phyloP scores from a whole-genome alignment of 169 alveolate genomes.

The Plasmodium reichenowi region DNA sequence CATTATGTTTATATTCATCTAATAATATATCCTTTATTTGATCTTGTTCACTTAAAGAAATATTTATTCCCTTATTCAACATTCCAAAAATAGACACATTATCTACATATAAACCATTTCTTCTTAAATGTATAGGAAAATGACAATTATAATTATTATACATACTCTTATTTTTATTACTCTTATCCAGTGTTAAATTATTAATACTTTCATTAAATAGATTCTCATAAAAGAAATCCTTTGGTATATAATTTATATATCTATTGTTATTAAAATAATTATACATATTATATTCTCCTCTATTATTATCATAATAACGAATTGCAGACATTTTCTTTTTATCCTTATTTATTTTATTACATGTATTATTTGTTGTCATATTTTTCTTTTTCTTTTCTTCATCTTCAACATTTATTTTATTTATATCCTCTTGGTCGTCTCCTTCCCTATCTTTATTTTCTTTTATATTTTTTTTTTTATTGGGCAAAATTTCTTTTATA shows the following conservation, averaged over 20 bases:
- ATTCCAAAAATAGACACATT: slow-evolving; percentile 44
- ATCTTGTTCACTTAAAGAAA: slow-evolving; percentile 7
- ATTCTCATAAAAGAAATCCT: slow-evolving; percentile 55
- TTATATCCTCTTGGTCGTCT: no score
- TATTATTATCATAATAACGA: neutral
- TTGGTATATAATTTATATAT: slow-evolving; percentile 38
- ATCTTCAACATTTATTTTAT: no score
- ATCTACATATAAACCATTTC: slow-evolving; percentile 73
- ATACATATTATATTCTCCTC: slow-evolving; percentile 24
- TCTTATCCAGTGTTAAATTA: slow-evolving; percentile 1
- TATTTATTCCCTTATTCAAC: slow-evolving; percentile 34
- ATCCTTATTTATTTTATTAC: slow-evolving; percentile 9
- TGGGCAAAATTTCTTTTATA: neutral
- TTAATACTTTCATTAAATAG: slow-evolving; percentile 30
- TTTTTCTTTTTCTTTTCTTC: slow-evolving; percentile 16
- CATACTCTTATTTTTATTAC: slow-evolving; percentile 31
- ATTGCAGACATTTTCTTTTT: slow-evolving; percentile 5
- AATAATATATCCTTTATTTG: neutral
- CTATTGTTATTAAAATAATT: slow-evolving; percentile 27
- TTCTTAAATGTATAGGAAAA: slow-evolving; percentile 77
- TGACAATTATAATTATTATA: slow-evolving; percentile 76
- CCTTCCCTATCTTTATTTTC: no score
- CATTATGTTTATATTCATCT: neutral
- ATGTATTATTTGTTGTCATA: slow-evolving; percentile 1
- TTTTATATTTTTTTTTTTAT: no score